Conservation (phyloP, 2,329 filamentous ascomycete genomes). For the Colletotrichum sojae region DNA sequence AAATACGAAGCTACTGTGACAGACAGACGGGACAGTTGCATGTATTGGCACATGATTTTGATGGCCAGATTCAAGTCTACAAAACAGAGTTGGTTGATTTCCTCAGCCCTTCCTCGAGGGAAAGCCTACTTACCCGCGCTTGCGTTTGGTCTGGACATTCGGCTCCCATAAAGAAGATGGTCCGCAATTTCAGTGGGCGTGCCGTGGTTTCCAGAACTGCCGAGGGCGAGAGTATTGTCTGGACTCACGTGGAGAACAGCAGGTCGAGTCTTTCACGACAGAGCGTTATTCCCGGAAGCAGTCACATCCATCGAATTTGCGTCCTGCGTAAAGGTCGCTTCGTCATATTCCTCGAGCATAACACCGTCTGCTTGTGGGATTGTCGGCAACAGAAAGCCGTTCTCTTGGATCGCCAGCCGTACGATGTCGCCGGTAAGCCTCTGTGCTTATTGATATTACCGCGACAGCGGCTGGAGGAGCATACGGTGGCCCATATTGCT, state of each 20-base stretch:
- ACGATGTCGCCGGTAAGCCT: constrained; percentile 76
- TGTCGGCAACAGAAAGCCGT: constrained; percentile 72
- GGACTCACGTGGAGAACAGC: constrained; percentile 75
- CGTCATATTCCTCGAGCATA: constrained; percentile 83
- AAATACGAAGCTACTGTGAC: constrained; percentile 82
- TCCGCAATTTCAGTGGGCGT: constrained; percentile 85
- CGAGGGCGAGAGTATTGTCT: constrained; percentile 85
- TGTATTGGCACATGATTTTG: constrained; percentile 86
- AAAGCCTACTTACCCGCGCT: constrained; percentile 72
- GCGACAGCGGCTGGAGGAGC: constrained; percentile 68
- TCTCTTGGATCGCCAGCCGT: constrained; percentile 71
- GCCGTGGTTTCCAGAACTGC: constrained; percentile 86
- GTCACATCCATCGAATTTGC: constrained; percentile 85
- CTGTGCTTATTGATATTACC: constrained; percentile 86
- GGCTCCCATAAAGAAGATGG: constrained; percentile 84
- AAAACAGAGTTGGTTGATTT: constrained; percentile 83
- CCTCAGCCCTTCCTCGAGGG: constrained; percentile 79
- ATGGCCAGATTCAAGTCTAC: constrained; percentile 87
- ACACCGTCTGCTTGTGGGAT: constrained; percentile 84
- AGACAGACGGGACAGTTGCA: constrained; percentile 75
- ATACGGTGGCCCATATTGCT: constrained; percentile 78
- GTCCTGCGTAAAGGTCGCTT: constrained; percentile 83
- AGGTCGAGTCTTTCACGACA: constrained; percentile 74
- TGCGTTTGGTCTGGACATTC: constrained; percentile 89
- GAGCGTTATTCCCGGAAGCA: constrained; percentile 75